phyloP scores from a whole-genome alignment of 1,139 yeast genomes.

The Debaryomycetaceae sp. region DNA sequence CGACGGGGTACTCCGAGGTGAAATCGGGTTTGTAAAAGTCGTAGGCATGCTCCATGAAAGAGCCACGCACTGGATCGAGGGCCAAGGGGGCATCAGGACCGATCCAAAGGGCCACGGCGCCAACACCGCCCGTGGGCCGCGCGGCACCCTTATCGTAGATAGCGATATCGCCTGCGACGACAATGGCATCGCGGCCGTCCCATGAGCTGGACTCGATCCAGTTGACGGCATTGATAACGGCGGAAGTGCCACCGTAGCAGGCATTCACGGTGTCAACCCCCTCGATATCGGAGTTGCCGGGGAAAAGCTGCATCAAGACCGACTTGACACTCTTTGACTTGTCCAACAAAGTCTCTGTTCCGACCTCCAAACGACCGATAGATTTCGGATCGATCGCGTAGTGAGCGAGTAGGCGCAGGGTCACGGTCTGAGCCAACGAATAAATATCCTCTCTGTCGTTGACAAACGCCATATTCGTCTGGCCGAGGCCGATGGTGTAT shows the following conservation, averaged over 20 bases:
- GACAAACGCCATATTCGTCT: constrained; percentile 95
- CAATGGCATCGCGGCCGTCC: constrained; percentile 99
- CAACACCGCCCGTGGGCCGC: constrained; percentile 99
- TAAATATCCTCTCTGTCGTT: constrained; percentile 96
- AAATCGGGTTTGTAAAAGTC: constrained; percentile 98
- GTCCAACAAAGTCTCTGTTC: constrained; percentile 95
- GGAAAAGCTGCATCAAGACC: constrained; percentile 89
- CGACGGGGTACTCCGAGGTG: constrained; percentile 92
- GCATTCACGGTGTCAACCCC: constrained; percentile 97
- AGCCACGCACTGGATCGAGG: constrained; percentile 79
- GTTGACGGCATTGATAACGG: constrained; percentile 84
- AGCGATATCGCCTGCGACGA: constrained; percentile 96
- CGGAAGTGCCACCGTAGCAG: constrained; percentile 97
- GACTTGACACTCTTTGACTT: constrained; percentile 96
- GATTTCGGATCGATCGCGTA: constrained; percentile 70
- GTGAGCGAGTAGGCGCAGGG: constrained; percentile 65
- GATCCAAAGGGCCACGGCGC: constrained; percentile 86
- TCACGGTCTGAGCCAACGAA: constrained; percentile 80
- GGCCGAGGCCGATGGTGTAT: constrained; percentile 97
- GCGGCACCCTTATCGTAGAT: constrained; percentile 96
- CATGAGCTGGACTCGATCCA: constrained; percentile 95
- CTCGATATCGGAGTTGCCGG: constrained; percentile 82
- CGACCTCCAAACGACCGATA: constrained; percentile 95
- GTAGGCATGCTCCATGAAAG: constrained; percentile 92
- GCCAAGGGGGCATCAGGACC: constrained; percentile 98